Percentiles rank a stretch among this genome's conserved stretches.
Evolutionary conservation across 495 filamentous ascomycete genomes (phyloP).

Genomic region (Oidiodendron maius): DNA sequence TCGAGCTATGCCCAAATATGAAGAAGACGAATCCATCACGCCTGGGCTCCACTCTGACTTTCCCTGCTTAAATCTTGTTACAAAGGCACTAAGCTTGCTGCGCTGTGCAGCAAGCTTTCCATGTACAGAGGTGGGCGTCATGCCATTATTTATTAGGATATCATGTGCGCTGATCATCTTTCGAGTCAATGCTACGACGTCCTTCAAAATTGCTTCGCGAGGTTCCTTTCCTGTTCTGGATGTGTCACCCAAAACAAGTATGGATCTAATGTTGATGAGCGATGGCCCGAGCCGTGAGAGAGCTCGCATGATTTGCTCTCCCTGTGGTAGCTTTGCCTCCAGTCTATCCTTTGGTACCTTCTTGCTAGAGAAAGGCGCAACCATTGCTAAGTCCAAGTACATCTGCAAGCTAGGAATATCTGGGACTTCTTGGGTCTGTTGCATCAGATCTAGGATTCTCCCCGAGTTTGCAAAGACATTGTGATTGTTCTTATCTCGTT

Average conservation of each 20-base stretch:
- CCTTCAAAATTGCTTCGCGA: neutral
- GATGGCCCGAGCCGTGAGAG: constrained; percentile 14
- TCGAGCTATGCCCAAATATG: too few relatives aligned
- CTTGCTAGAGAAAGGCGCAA: neutral
- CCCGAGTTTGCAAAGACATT: constrained; percentile 51
- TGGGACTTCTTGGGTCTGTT: constrained; percentile 27
- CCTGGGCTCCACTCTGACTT: too few relatives aligned
- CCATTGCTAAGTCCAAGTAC: constrained; percentile 32
- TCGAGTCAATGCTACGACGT: neutral
- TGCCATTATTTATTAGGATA: constrained; percentile 13
- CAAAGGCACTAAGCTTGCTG: constrained; percentile 14
- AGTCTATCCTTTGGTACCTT: neutral
- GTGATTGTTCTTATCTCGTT: constrained; percentile 64
- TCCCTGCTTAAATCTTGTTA: constrained; percentile 2
- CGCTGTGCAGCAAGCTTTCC: constrained; percentile 7
- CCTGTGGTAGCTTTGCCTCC: constrained; percentile 6
- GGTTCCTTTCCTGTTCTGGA: neutral
- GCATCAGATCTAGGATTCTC: constrained; percentile 53
- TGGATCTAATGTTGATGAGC: constrained; percentile 13
- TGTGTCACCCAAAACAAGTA: neutral
- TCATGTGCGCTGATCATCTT: constrained; percentile 19
- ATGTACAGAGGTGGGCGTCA: constrained; percentile 7
- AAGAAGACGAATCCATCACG: too few relatives aligned
- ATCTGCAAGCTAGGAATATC: constrained; percentile 32
- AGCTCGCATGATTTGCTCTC: constrained; percentile 18